Conservation (phyloP, 768 basidiomycete genomes). For the Favolaschia claudopus region DNA sequence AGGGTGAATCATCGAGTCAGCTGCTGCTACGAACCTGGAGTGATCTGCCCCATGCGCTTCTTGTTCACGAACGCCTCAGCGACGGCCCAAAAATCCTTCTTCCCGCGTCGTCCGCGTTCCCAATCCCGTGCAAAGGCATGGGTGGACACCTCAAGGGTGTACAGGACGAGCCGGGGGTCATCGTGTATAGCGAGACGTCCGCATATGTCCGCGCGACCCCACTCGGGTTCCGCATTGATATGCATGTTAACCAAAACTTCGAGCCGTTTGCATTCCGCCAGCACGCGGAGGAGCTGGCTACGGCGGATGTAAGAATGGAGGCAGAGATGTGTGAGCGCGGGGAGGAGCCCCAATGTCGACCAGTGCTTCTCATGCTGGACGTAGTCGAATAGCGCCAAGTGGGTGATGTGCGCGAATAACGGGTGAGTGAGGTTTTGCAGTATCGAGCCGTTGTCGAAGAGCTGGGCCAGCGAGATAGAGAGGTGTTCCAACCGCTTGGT, state of each 20-base stretch:
- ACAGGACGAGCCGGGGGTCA: slow-evolving; percentile 20
- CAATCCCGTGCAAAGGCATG: slow-evolving; percentile 11
- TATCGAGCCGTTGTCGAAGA: slow-evolving; percentile 1
- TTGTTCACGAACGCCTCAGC: slow-evolving; percentile 14
- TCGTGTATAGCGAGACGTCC: slow-evolving; percentile 4
- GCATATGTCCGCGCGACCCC: slow-evolving; percentile 20
- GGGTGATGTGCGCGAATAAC: slow-evolving; percentile 17
- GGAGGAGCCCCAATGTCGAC: background rate
- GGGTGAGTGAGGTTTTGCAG: slow-evolving; percentile 8
- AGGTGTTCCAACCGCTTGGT: background rate
- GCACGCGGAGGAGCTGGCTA: background rate
- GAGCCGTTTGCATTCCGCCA: background rate
- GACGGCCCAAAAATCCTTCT: slow-evolving; percentile 15
- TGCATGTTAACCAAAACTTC: slow-evolving; percentile 19
- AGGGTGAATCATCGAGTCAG: background rate
- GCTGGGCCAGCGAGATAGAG: slow-evolving; percentile 3
- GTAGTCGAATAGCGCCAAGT: slow-evolving; percentile 14
- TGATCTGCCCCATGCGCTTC: slow-evolving; percentile 5
- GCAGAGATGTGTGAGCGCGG: slow-evolving; percentile 19
- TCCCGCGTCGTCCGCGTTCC: slow-evolving; percentile 1
- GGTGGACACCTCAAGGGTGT: background rate
- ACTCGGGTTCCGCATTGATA: slow-evolving; percentile 16
- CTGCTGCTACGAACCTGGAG: slow-evolving; percentile 2
- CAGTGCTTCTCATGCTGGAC: slow-evolving; percentile 2
- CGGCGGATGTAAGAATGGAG: slow-evolving; percentile 14